Percentiles rank a stretch among this genome's conserved stretches.
These are phyloP conservation scores for Aureobasidium mangrovei DNA, from an alignment of 2,329 filamentous ascomycete genomes.

Conservation along the genomic window DNA sequence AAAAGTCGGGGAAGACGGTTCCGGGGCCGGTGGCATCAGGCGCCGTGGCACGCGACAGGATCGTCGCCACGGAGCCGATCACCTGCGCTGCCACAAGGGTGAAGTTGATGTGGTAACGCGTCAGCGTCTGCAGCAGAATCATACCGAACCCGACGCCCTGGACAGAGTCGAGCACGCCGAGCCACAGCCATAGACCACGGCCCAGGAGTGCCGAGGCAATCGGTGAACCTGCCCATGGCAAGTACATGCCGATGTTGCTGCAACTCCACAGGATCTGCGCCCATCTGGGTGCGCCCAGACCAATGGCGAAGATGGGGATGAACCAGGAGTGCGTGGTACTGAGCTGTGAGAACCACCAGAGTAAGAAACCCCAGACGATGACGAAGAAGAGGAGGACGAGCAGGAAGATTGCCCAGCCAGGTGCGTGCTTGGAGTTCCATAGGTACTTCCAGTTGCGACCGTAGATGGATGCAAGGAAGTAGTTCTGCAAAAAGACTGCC, in stretches of 20 bases:
- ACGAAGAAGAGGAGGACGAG: conserved; percentile 49
- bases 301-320: conserved; percentile 58
- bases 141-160: conserved; percentile 61
- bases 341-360: conserved; percentile 46
- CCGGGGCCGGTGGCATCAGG: conserved; percentile 55
- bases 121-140: conserved; percentile 53
- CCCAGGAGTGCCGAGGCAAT: conserved; percentile 48
- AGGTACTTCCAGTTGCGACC: conserved; percentile 60
- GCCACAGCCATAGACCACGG: conserved; percentile 56
- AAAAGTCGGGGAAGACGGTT: conserved; percentile 54
- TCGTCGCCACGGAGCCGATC: conserved; percentile 53
- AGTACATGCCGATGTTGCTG: conserved; percentile 50
- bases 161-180: conserved; percentile 55
- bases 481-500: conserved; percentile 56
- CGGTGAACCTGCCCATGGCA: conserved; percentile 53
- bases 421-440: conserved; percentile 49
- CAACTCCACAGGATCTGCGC: conserved; percentile 59
- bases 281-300: conserved; percentile 57
- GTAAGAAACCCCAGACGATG: conserved; percentile 46
- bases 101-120: conserved; percentile 55
- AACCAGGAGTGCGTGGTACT: conserved; percentile 57
- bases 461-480: conserved; percentile 57
- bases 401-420: conserved; percentile 48
- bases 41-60: conserved; percentile 51
- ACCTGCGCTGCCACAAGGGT: conserved; percentile 54